Evolutionary conservation across 306 rosid genomes (phyloP).

Genomic region (Geum urbanum): DNA sequence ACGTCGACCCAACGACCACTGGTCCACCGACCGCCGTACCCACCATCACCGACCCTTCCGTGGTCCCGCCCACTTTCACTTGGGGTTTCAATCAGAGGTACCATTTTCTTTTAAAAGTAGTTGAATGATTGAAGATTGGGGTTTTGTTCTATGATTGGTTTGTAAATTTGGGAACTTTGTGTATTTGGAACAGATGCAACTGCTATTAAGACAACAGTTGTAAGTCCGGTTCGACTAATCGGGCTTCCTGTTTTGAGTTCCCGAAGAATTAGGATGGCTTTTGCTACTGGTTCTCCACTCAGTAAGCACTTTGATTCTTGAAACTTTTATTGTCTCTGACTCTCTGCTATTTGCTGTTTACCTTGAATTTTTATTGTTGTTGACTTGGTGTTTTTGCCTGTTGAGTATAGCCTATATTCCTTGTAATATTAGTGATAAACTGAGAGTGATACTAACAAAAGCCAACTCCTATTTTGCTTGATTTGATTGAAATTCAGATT

Average conservation of each 20-base stretch:
- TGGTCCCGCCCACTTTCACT: too few relatives aligned
- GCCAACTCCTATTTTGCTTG: neutral
- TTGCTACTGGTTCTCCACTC: slow-evolving; percentile 63
- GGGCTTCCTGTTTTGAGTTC: slow-evolving; percentile 30
- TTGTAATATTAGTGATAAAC: neutral
- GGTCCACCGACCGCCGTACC: too few relatives aligned
- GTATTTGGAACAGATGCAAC: slow-evolving; percentile 42
- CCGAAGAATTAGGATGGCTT: slow-evolving; percentile 36
- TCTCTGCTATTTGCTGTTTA: neutral
- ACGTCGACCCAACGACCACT: too few relatives aligned
- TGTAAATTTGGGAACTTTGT: neutral
- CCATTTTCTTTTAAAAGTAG: neutral
- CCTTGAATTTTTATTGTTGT: too few relatives aligned
- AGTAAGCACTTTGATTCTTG: slow-evolving; percentile 33
- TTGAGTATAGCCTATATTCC: neutral
- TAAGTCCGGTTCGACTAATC: slow-evolving; percentile 31
- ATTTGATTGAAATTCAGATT: neutral
- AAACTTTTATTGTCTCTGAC: neutral
- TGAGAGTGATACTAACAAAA: neutral
- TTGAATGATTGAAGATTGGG: neutral
- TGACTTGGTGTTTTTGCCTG: too few relatives aligned
- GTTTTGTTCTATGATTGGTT: neutral
- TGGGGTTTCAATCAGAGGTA: slow-evolving; percentile 51
- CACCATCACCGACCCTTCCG: too few relatives aligned
- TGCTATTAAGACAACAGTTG: slow-evolving; percentile 31